phyloP scores from a whole-genome alignment of 192 early-diverging fungal species.

The Coemansia sp. region DNA sequence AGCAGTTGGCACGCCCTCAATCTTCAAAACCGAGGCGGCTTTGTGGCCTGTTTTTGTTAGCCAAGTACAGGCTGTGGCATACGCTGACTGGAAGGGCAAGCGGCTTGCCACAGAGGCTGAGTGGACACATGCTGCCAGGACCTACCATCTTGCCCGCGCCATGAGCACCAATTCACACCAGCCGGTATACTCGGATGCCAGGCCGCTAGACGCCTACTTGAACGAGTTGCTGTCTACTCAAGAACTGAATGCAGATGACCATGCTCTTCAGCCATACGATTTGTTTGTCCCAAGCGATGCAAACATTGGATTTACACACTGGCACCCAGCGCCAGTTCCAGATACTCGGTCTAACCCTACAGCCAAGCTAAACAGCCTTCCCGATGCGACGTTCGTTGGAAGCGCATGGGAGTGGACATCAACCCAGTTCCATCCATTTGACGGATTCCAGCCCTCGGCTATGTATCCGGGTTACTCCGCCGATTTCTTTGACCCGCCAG shows the following conservation, averaged over 20 bases:
- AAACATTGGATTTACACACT: conserved; percentile 69
- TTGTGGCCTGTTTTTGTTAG: conserved; percentile 76
- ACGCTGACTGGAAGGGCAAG: conserved; percentile 58
- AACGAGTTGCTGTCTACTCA: conserved; percentile 8
- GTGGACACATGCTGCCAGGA: conserved; percentile 48
- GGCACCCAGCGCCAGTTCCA: conserved; percentile 58
- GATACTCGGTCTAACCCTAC: not conserved
- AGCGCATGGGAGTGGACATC: conserved; percentile 83
- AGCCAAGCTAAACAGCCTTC: not conserved
- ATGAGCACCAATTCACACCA: not conserved
- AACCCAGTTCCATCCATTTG: conserved; percentile 60
- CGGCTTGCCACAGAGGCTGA: conserved; percentile 80
- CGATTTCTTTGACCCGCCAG: conserved; percentile 84
- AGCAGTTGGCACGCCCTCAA: conserved; percentile 62
- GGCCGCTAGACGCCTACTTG: conserved; percentile 12
- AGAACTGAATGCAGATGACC: not conserved
- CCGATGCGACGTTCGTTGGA: conserved; percentile 43
- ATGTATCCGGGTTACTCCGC: conserved; percentile 87
- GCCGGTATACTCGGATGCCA: not conserved
- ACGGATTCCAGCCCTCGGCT: conserved; percentile 60
- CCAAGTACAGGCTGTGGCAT: conserved; percentile 65
- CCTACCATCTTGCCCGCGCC: conserved; percentile 22
- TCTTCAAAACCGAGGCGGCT: conserved; percentile 39
- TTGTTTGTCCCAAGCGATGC: conserved; percentile 35
- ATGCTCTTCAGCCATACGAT: conserved; percentile 16